Percentiles rank a stretch among this genome's conserved stretches.
Conservation (phyloP, 202 grass and related monocot species). For the Hordeum pubiflorum region DNA sequence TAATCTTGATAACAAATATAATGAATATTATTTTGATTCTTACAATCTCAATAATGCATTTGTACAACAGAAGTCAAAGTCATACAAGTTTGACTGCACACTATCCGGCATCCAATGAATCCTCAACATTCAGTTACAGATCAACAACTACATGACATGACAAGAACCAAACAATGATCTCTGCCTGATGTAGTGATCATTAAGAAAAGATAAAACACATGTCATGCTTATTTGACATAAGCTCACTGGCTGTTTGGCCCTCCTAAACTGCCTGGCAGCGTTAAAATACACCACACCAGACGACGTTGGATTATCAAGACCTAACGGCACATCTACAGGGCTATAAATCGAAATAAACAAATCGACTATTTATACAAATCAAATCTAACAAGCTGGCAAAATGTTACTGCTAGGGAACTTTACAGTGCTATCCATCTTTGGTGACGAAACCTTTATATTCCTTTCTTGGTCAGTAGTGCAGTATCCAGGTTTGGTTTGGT, state of each 20-base stretch:
- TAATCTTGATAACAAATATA: background rate
- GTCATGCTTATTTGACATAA: conserved; percentile 29
- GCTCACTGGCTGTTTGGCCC: conserved; percentile 5
- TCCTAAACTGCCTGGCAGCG: conserved; percentile 30
- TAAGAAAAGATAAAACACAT: conserved; percentile 9
- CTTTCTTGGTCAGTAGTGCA: conserved; percentile 33
- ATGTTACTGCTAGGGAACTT: conserved; percentile 34
- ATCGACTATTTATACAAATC: conserved; percentile 46
- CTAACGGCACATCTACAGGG: conserved; percentile 41
- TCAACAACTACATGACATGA: background rate
- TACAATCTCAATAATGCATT: background rate
- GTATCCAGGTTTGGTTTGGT: conserved; percentile 11
- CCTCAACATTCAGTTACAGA: background rate
- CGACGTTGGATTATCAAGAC: conserved; percentile 16
- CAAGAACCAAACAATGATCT: background rate
- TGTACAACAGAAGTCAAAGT: background rate
- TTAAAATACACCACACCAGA: conserved; percentile 31
- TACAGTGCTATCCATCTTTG: conserved; percentile 26
- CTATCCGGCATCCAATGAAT: background rate
- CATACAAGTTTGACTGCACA: background rate
- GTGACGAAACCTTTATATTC: conserved; percentile 26
- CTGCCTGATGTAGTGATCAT: background rate
- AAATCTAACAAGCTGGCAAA: conserved; percentile 35
- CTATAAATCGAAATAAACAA: conserved; percentile 38
- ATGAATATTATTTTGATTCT: background rate